These are phyloP conservation scores for Pinus albicaulis DNA, from an alignment of 75 land plant species.

Conservation along the genomic window DNA sequence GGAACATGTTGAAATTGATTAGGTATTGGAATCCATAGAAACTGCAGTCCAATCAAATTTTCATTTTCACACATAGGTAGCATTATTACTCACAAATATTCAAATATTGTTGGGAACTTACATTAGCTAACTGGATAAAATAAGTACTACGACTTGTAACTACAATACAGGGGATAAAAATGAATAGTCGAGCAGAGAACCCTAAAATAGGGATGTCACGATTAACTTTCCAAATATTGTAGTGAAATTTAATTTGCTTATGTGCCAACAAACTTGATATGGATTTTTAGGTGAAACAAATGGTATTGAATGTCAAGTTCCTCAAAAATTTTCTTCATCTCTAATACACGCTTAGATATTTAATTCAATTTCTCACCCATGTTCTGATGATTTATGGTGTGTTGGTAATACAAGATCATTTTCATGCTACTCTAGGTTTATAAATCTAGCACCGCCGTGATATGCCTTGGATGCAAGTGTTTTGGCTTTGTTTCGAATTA, in stretches of 20 bases:
- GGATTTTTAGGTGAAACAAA: constrained; percentile 60
- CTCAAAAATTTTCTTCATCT: constrained; percentile 53
- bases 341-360: constrained; percentile 53
- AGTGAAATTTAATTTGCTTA: neutral
- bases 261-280: constrained; percentile 27
- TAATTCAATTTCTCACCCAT: constrained; percentile 51
- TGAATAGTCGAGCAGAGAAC: too few species aligned
- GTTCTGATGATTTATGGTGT: constrained; percentile 83
- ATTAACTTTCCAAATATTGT: too few species aligned
- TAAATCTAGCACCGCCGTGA: constrained; percentile 49
- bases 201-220: too few species aligned
- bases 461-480: constrained; percentile 56
- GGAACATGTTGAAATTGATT: too few species aligned
- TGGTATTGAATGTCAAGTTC: constrained; percentile 47
- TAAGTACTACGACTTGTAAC: too few species aligned
- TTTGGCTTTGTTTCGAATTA: constrained; percentile 62
- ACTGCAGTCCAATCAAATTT: too few species aligned
- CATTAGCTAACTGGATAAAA: too few species aligned
- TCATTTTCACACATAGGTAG: too few species aligned
- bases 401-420: constrained; percentile 39
- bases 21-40: too few species aligned
- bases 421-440: constrained; percentile 51
- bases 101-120: too few species aligned
- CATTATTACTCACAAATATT: too few species aligned
- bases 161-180: too few species aligned